Conservation (phyloP, 768 basidiomycete species). For the Rhizopogon vinicolor region DNA sequence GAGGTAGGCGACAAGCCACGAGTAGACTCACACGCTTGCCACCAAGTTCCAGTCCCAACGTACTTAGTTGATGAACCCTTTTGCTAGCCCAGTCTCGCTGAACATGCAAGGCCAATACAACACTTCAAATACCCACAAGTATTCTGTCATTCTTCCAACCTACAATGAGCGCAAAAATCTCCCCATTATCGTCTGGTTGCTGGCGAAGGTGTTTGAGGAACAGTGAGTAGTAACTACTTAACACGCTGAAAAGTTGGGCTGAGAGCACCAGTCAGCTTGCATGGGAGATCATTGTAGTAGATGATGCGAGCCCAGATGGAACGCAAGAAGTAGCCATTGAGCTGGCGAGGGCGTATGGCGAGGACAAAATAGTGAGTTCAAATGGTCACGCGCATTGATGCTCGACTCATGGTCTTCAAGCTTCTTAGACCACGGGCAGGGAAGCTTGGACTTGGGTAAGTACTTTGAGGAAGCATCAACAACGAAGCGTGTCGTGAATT, state of each 20-base stretch:
- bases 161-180: conserved; percentile 94
- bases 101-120: conserved; percentile 55
- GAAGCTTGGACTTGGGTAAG: conserved; percentile 86
- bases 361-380: conserved; percentile 69
- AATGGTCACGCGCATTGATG: background rate
- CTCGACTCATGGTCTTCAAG: conserved; percentile 32
- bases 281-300: conserved; percentile 90
- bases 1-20: no score
- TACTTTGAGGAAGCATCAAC: background rate
- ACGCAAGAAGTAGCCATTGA: conserved; percentile 86
- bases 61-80: conserved; percentile 52
- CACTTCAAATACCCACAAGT: conserved; percentile 59
- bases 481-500: background rate
- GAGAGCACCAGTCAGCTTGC: conserved; percentile 49
- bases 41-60: background rate
- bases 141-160: conserved; percentile 90
- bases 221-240: conserved; percentile 46
- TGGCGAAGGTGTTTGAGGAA: conserved; percentile 71
- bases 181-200: conserved; percentile 82
- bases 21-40: conserved; percentile 1
- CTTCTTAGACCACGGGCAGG: conserved; percentile 83
- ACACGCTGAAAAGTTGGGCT: conserved; percentile 3
- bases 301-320: conserved; percentile 90
- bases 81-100: conserved; percentile 48
- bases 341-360: conserved; percentile 74